phyloP scores from a whole-genome alignment of 23 red algal species.

The Gracilaria domingensis region DNA sequence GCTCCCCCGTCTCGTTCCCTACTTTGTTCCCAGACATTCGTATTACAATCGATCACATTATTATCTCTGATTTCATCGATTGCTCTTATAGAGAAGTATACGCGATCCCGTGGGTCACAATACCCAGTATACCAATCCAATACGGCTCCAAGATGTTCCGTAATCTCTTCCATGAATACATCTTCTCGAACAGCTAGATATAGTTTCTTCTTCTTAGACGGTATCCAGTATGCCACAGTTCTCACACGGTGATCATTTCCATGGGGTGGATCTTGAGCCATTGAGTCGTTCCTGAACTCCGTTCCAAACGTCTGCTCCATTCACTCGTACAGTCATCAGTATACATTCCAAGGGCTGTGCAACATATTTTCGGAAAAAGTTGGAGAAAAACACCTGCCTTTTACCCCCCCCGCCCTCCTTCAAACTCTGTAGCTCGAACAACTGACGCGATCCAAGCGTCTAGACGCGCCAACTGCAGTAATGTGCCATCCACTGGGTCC shows the following conservation, averaged over 20 bases:
- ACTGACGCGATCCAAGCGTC: neutral
- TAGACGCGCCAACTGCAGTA: neutral
- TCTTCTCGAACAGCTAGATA: neutral
- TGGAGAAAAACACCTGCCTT: too few relatives aligned
- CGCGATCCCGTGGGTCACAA: neutral
- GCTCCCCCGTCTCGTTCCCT: neutral
- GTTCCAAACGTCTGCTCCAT: neutral
- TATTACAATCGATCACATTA: too few relatives aligned
- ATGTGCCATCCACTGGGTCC: too few relatives aligned
- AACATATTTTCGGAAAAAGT: neutral
- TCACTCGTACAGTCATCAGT: neutral
- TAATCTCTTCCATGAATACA: neutral
- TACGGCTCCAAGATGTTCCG: neutral
- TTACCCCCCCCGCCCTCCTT: too few relatives aligned
- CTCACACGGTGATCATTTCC: slow-evolving; percentile 1
- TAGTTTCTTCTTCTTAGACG: neutral
- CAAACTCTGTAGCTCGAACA: too few relatives aligned
- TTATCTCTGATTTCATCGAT: too few relatives aligned
- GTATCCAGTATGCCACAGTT: neutral
- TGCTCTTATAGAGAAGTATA: neutral
- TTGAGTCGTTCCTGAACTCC: neutral
- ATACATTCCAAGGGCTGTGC: neutral
- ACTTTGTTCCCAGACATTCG: neutral
- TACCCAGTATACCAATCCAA: neutral
- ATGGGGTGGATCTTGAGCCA: neutral